Conservation (phyloP, 1,284 basidiomycete species). For the Puccinia coronata region DNA sequence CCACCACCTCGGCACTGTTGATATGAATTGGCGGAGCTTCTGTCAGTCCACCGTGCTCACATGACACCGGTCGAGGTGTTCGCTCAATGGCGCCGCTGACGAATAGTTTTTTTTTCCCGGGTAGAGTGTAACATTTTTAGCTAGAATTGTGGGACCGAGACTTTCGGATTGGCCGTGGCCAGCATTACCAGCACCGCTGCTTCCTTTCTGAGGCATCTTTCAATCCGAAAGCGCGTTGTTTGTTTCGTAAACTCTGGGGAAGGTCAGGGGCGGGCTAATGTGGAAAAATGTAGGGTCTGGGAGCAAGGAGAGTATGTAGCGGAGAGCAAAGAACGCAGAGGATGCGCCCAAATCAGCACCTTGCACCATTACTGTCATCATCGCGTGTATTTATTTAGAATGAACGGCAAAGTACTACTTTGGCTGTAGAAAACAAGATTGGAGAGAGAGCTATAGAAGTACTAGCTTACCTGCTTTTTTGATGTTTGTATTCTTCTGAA, state of each 20-base stretch:
- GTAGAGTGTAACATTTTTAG: background rate
- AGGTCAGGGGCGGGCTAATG: background rate
- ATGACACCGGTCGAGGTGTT: too few species aligned
- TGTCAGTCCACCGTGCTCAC: background rate
- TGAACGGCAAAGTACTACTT: too few species aligned
- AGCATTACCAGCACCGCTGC: background rate
- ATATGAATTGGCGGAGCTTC: background rate
- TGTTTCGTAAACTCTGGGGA: background rate
- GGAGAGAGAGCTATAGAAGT: too few species aligned
- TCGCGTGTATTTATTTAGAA: too few species aligned
- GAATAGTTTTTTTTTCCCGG: background rate
- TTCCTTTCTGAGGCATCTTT: slow-evolving; percentile 8
- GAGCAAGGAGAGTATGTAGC: too few species aligned
- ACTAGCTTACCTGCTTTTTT: too few species aligned
- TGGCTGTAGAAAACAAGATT: too few species aligned
- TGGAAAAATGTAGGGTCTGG: too few species aligned
- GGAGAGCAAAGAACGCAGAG: too few species aligned
- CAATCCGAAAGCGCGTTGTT: background rate
- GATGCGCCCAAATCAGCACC: too few species aligned
- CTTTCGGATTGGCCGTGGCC: background rate
- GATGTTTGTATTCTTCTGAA: background rate
- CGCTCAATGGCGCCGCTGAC: background rate
- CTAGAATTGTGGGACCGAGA: background rate
- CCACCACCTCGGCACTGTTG: background rate
- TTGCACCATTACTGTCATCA: too few species aligned